Conservation (phyloP, 2,329 filamentous ascomycete genomes). For the Exserohilum turcica region DNA sequence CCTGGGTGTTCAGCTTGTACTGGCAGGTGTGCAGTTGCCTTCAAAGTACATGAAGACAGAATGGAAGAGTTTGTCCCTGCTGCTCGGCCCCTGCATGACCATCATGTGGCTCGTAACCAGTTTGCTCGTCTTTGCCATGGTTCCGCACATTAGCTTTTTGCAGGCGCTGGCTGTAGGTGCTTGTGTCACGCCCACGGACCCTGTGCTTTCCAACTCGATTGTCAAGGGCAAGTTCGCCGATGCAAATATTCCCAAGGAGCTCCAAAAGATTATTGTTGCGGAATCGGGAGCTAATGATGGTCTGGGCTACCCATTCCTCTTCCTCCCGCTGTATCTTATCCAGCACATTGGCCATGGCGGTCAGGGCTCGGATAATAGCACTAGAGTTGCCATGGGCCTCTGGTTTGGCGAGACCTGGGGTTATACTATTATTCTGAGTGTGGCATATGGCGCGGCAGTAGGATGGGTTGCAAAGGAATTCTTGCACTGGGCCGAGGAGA, state of each 20-base stretch:
- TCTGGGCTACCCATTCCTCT: constrained; percentile 85
- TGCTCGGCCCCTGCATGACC: constrained; percentile 84
- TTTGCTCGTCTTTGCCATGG: constrained; percentile 75
- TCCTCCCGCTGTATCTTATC: constrained; percentile 81
- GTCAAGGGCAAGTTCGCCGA: constrained; percentile 94
- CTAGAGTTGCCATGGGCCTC: constrained; percentile 69
- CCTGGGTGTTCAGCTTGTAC: constrained; percentile 85
- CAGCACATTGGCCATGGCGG: constrained; percentile 71
- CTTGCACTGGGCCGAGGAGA: constrained; percentile 82
- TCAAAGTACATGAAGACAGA: constrained; percentile 78
- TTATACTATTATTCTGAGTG: constrained; percentile 79
- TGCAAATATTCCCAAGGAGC: constrained; percentile 78
- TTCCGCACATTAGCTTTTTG: constrained; percentile 73
- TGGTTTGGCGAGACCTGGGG: constrained; percentile 89
- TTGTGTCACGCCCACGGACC: constrained; percentile 91
- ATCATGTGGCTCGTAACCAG: constrained; percentile 86
- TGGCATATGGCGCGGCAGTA: constrained; percentile 75
- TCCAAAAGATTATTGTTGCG: constrained; percentile 70
- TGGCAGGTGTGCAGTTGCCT: constrained; percentile 86
- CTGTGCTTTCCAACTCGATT: constrained; percentile 84
- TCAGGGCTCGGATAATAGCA: constrained; percentile 55
- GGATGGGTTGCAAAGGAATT: constrained; percentile 83
- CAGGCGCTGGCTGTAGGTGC: constrained; percentile 81
- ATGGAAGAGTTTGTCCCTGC: constrained; percentile 74
- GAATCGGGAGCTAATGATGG: constrained; percentile 92